Evolutionary conservation across 2,329 filamentous ascomycete species (phyloP), one percentile per base, ranked within the genome.

Genomic region (Hypoxylon sp.): DNA sequence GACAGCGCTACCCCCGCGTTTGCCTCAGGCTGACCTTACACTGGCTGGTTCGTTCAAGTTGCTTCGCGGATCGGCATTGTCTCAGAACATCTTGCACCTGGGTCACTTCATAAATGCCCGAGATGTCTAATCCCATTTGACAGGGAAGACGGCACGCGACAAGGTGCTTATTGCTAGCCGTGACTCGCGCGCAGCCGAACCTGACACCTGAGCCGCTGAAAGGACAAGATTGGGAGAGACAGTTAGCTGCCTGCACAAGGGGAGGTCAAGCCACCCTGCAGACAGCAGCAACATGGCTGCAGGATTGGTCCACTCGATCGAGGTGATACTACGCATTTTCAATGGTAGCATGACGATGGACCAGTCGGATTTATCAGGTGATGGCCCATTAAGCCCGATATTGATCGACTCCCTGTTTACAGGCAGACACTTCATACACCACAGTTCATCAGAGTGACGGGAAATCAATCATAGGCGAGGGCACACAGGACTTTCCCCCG

Each of bases 1-100:
- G 68, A 68, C 68, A 70, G 59, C 65, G 65, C 59, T 66, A 68
- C 65, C 68, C 68, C 68, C 68, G 65, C 68, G 65, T 66, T 68
- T 62, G 52, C 50, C 57, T 65, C 37, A 62, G 56, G 19, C 24
- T 31, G 57, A 50, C 50, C 53, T 62, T 53, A 48, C 21, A 58
- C 42, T 63, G 68, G 55, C 54, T 52, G 48, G 58, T 48, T 68
- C 54, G 57, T 55, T 62, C 60, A 50, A 59, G 53, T 47, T 32
- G 24, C 35, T 63, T 65, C 39, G 53, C 53, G 24, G 68, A 69
- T 71, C 59, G 55, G 65, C 62, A 65, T 44, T 57, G 65, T 59
- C 55, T 63, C 54, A 63, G 65, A 59, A 51, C 47, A 52, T 54
- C 52, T 51, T 62, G 48, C 51, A 19, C 50, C 53, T 66, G 52